Percentiles rank a stretch among this genome's conserved stretches.
Conservation (phyloP, 805 yeast genomes). For the Groenewaldozyma salmanticensis region DNA sequence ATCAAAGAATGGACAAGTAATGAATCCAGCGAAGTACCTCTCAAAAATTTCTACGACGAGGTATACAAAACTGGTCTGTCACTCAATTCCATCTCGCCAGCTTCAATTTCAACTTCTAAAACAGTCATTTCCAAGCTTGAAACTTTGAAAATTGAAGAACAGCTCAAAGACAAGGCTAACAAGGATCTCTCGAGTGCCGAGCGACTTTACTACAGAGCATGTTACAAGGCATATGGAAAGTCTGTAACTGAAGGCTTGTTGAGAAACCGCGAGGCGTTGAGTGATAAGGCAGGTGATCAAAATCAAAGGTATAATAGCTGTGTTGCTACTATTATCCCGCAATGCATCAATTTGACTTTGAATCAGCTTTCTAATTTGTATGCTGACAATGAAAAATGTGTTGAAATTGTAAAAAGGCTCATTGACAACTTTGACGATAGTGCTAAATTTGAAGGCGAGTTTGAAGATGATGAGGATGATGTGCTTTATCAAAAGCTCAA, state of each 20-base stretch:
- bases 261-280: conserved; percentile 7
- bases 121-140: conserved; percentile 13
- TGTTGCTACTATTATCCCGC: conserved; percentile 6
- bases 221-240: conserved; percentile 13
- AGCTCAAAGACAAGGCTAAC: conserved; percentile 3
- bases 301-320: conserved; percentile 7
- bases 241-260: conserved; percentile 9
- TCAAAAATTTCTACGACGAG: conserved; percentile 7
- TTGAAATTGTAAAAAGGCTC: background rate
- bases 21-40: conserved; percentile 7
- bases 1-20: conserved; percentile 16
- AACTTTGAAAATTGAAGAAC: conserved; percentile 16
- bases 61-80: conserved; percentile 6
- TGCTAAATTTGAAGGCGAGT: background rate
- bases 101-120: background rate
- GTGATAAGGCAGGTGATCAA: conserved; percentile 6
- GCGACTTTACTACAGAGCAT: conserved; percentile 12
- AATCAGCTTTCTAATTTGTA: conserved; percentile 1
- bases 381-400: conserved; percentile 2
- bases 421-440: background rate
- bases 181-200: conserved; percentile 12
- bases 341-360: conserved; percentile 10
- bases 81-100: conserved; percentile 3
- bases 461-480: background rate
- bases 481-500: background rate